phyloP scores from a whole-genome alignment of 2,329 filamentous ascomycete genomes.

The Daldinia sp. region DNA sequence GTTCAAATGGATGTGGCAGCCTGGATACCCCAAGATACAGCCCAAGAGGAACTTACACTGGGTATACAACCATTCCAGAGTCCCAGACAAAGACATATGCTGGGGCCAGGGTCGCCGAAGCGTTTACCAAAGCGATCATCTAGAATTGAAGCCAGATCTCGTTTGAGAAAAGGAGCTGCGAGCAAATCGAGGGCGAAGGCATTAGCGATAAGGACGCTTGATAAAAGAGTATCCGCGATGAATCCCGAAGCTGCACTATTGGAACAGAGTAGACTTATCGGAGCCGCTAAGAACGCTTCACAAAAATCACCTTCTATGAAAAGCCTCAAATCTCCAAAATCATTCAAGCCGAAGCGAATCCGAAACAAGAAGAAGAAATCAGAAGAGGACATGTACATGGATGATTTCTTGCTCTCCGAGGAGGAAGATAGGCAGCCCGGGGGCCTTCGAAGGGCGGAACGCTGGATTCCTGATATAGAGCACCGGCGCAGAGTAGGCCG shows the following conservation, averaged over 20 bases:
- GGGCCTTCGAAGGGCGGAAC: constrained; percentile 19
- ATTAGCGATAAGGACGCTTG: constrained; percentile 21
- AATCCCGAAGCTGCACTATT: constrained; percentile 11
- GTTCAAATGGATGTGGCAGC: constrained; percentile 6
- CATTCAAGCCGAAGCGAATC: constrained; percentile 16
- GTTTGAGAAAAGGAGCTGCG: background rate
- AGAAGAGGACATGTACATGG: constrained; percentile 35
- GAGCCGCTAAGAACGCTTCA: background rate
- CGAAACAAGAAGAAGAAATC: constrained; percentile 24
- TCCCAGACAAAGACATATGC: background rate
- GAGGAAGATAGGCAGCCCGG: constrained; percentile 1
- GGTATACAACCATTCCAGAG: background rate
- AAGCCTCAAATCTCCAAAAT: background rate
- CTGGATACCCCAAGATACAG: constrained; percentile 16
- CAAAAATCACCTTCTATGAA: background rate
- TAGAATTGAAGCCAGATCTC: background rate
- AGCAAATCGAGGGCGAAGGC: background rate
- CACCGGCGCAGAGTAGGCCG: constrained; percentile 20
- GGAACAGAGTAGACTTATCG: constrained; percentile 30
- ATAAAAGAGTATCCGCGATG: constrained; percentile 21
- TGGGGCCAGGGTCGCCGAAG: background rate
- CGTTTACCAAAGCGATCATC: background rate
- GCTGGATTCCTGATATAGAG: constrained; percentile 41
- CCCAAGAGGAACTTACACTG: constrained; percentile 3
- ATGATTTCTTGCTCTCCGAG: constrained; percentile 32